Percentiles rank a stretch among this genome's conserved stretches.
Evolutionary conservation across 75 land plant species (phyloP).

Genomic region (Sequoiadendron giganteum): DNA sequence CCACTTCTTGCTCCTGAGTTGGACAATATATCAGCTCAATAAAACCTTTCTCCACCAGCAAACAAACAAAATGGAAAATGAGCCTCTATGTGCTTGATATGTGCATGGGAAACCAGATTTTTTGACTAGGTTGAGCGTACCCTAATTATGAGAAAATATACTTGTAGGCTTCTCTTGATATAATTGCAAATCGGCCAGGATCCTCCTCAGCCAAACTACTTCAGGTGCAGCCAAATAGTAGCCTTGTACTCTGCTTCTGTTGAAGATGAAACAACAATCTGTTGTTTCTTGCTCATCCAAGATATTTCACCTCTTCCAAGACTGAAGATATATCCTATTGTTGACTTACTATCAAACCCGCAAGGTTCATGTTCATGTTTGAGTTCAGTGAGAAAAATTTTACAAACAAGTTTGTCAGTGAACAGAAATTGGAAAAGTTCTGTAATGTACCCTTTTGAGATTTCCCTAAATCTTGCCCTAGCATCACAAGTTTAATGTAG

Average conservation of each 20-base stretch:
- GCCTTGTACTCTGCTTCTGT: slow-evolving; percentile 11
- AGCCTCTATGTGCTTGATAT: background rate
- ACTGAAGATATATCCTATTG: slow-evolving; percentile 18
- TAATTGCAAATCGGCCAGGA: background rate
- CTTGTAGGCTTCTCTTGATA: background rate
- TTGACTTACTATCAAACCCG: background rate
- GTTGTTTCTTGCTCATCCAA: slow-evolving; percentile 22
- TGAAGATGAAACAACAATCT: slow-evolving; percentile 7
- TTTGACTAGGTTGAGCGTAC: too few relatives aligned
- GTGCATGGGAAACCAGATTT: background rate
- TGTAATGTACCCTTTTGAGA: too few relatives aligned
- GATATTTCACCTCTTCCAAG: slow-evolving; percentile 8
- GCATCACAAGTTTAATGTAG: too few relatives aligned
- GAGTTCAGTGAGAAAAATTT: too few relatives aligned
- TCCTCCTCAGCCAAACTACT: slow-evolving; percentile 5
- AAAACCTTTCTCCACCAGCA: background rate
- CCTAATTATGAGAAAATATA: background rate
- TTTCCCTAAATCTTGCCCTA: too few relatives aligned
- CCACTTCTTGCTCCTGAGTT: background rate
- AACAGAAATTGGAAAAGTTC: too few relatives aligned
- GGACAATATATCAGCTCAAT: background rate
- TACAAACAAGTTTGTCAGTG: too few relatives aligned
- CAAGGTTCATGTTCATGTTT: too few relatives aligned
- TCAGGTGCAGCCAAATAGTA: slow-evolving; percentile 2
- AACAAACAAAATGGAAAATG: background rate